Percentiles rank a stretch among this genome's conserved stretches.
Conservation (phyloP, 2,329 filamentous ascomycete genomes). For the Aspergillus sp. region DNA sequence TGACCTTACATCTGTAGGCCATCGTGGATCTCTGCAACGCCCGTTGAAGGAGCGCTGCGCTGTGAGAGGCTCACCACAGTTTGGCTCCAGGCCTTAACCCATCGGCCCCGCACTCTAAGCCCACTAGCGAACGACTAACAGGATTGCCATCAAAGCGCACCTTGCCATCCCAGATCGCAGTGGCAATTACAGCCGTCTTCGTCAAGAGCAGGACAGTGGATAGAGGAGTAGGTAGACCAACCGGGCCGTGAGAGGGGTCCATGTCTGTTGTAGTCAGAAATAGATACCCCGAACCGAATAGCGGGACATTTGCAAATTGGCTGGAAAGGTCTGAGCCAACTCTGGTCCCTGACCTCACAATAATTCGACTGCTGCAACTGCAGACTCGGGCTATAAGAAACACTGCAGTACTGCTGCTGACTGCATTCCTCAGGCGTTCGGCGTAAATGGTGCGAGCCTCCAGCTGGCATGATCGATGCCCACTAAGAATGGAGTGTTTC, state of each 20-base stretch:
- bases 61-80: slow-evolving; percentile 9
- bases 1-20: slow-evolving; percentile 5
- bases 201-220: background rate
- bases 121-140: background rate
- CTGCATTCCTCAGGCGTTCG: slow-evolving; percentile 1
- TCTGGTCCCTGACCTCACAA: slow-evolving; percentile 9
- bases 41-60: background rate
- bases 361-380: background rate
- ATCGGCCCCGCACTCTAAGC: slow-evolving; percentile 8
- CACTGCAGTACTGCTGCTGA: background rate
- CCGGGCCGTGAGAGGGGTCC: background rate
- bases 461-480: background rate
- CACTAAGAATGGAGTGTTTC: background rate
- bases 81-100: slow-evolving; percentile 3
- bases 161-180: background rate
- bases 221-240: no score
- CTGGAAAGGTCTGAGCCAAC: background rate
- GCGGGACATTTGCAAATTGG: background rate
- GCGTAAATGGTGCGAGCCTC: background rate
- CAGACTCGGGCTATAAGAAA: background rate
- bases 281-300: background rate
- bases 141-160: background rate
- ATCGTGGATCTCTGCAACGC: slow-evolving; percentile 3
- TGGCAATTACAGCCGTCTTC: background rate
- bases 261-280: background rate